Evolutionary conservation across 225 moss, liverwort and hornwort species (phyloP).

Genomic region (Takakia lepidozioides): DNA sequence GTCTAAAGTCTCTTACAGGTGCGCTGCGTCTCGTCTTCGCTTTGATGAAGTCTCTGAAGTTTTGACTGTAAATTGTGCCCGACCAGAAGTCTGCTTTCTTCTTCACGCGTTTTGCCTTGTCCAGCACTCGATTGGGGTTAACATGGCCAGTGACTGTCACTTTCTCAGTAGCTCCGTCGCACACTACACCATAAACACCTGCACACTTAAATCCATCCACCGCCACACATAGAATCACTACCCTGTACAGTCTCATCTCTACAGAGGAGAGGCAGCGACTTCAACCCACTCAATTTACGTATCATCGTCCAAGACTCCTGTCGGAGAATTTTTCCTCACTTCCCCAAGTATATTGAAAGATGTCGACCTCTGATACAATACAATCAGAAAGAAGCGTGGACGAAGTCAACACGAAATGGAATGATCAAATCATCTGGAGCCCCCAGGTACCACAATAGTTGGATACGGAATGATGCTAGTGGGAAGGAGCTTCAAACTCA

Average conservation of each 20-base stretch:
- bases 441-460: not conserved
- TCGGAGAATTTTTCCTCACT: no score
- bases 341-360: not conserved
- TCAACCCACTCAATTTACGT: no score
- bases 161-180: not conserved
- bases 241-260: no score
- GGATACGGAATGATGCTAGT: not conserved
- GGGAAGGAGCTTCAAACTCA: not conserved
- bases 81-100: slow-evolving; percentile 3
- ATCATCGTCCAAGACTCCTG: no score
- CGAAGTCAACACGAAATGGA: not conserved
- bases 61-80: no score
- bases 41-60: no score
- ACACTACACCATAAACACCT: not conserved
- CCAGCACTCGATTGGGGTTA: not conserved
- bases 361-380: no score
- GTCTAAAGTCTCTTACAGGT: no score
- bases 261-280: no score
- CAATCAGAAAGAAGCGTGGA: no score
- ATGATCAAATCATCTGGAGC: not conserved
- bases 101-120: slow-evolving; percentile 3
- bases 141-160: slow-evolving; percentile 4
- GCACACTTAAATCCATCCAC: not conserved
- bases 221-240: not conserved
- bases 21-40: no score